phyloP scores from a whole-genome alignment of 164 flowering plant species.

The Aristolochia contorta region DNA sequence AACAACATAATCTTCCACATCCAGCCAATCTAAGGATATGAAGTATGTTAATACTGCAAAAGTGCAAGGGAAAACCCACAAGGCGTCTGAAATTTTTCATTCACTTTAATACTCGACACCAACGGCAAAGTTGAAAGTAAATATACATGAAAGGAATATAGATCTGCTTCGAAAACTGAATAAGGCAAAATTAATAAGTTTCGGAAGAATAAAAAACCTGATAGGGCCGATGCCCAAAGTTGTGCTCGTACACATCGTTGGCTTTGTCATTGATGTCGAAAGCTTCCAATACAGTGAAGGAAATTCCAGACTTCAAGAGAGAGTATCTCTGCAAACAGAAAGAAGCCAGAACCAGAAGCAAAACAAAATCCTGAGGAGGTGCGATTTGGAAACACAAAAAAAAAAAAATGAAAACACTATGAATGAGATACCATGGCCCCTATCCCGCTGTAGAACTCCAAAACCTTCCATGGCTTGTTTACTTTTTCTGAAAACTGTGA shows the following conservation, averaged over 20 bases:
- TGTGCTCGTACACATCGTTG: constrained; percentile 76
- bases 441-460: constrained; percentile 94
- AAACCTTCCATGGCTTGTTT: constrained; percentile 44
- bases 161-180: neutral
- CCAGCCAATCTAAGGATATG: no score
- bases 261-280: constrained; percentile 84
- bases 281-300: constrained; percentile 68
- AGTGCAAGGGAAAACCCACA: no score
- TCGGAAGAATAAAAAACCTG: constrained; percentile 32
- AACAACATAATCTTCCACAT: no score
- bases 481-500: neutral
- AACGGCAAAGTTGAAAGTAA: no score
- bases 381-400: neutral
- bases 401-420: neutral
- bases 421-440: constrained; percentile 68
- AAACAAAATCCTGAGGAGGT: neutral
- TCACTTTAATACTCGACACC: no score
- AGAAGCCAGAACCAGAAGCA: neutral
- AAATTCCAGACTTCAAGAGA: constrained; percentile 44
- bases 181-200: neutral
- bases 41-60: no score
- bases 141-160: neutral
- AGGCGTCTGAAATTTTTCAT: no score
- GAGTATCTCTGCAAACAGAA: constrained; percentile 55
- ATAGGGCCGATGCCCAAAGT: constrained; percentile 77